A percentile compares a stretch with the other conserved stretches of the same genome.
Conservation (phyloP, 2,329 filamentous ascomycete species). For the Lecanicillium sp. region DNA sequence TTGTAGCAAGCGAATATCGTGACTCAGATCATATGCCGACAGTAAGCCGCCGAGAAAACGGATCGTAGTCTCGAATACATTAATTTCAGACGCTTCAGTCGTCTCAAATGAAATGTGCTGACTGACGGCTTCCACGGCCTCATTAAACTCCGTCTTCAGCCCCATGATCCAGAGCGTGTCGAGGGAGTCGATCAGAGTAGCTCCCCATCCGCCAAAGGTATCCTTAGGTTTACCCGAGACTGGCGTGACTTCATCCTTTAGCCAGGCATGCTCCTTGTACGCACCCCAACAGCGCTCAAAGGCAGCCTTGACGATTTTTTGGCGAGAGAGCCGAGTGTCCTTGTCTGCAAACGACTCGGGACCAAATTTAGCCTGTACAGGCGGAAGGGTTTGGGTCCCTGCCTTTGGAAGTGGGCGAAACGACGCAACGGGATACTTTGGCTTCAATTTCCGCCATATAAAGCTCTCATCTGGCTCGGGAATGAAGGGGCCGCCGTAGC, state of each 20-base stretch:
- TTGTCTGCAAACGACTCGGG: conserved; percentile 11
- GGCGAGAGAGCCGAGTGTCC: conserved; percentile 24
- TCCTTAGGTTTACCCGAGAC: conserved; percentile 38
- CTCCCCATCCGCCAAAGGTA: conserved; percentile 47
- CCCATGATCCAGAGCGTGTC: conserved; percentile 59
- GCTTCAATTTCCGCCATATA: conserved; percentile 6
- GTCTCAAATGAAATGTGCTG: conserved; percentile 42
- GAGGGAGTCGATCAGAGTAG: conserved; percentile 51
- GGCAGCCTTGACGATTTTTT: conserved; percentile 30
- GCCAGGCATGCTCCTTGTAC: conserved; percentile 45
- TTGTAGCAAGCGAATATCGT: conserved; percentile 30
- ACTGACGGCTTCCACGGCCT: conserved; percentile 40
- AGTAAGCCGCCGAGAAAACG: conserved; percentile 46
- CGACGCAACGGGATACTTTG: conserved; percentile 5
- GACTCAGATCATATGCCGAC: conserved; percentile 41
- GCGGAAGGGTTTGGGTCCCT: not conserved
- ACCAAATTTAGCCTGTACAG: conserved; percentile 6
- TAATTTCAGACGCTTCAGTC: conserved; percentile 34
- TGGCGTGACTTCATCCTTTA: conserved; percentile 43
- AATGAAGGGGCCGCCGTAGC: not conserved
- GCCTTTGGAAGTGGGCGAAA: conserved; percentile 3
- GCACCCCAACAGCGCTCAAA: conserved; percentile 40
- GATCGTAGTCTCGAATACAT: conserved; percentile 47
- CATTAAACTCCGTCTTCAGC: conserved; percentile 46
- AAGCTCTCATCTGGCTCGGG: not conserved